These are phyloP conservation scores for Sanchytrium tribonematis DNA, from an alignment of 371 early-diverging fungal species.

Conservation along the genomic window DNA sequence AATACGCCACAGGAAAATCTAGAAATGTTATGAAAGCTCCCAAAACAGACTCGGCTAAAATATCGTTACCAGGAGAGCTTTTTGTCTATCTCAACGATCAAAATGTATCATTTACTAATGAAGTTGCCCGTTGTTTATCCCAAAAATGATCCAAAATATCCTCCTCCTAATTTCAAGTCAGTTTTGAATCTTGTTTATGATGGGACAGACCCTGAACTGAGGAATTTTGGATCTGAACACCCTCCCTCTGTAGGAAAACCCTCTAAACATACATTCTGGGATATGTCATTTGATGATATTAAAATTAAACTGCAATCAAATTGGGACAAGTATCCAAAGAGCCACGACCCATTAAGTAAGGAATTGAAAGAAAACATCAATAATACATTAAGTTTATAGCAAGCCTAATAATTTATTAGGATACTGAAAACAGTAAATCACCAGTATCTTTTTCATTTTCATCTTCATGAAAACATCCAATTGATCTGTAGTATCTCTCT, in stretches of 20 bases:
- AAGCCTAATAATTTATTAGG: too few relatives aligned
- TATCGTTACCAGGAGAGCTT: slow-evolving; percentile 39
- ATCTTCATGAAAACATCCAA: too few relatives aligned
- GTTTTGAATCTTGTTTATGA: background rate
- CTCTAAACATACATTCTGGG: background rate
- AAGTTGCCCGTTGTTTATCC: slow-evolving; percentile 1
- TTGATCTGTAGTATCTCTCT: too few relatives aligned
- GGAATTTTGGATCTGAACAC: background rate
- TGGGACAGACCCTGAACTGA: background rate
- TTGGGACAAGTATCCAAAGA: background rate
- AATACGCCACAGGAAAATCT: slow-evolving; percentile 23
- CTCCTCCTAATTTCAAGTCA: background rate
- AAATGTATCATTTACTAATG: background rate
- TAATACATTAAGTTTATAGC: too few relatives aligned
- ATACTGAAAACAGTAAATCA: too few relatives aligned
- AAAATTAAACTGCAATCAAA: background rate
- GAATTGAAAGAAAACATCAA: background rate
- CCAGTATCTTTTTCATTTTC: too few relatives aligned
- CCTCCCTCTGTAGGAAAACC: background rate
- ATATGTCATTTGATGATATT: background rate
- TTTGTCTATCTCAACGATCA: slow-evolving; percentile 10
- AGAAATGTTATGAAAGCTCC: slow-evolving; percentile 52
- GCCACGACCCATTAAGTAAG: background rate
- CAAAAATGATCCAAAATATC: background rate
- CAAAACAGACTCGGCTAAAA: slow-evolving; percentile 30